Evolutionary conservation across 1,284 basidiomycete genomes (phyloP), one percentile per base, ranked within the genome.

Genomic region (Ceratobasidium sp.): DNA sequence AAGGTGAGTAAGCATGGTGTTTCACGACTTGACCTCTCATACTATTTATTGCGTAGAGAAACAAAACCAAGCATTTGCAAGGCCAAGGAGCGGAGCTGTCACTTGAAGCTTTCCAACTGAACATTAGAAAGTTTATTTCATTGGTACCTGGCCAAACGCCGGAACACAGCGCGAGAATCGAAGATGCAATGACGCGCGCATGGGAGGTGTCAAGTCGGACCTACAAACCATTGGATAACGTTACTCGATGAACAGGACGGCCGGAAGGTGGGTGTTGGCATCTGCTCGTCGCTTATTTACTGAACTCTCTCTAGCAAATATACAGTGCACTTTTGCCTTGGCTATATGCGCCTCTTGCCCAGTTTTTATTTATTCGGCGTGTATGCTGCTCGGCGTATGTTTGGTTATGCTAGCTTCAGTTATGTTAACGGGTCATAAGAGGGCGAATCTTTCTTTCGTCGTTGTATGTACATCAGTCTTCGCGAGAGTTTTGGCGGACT

Each of bases 61-160:
- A 49, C 26, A 9, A 49, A 32, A 63, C 46, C 16, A 21, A n/a
- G 18, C 43, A 21, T 2, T 18, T 63, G 6, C 61, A 63, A 38
- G 61, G 28, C 26, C 23, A 63, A 49, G 61, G 46, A 28, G 46
- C 43, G 4, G 61, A 63, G 61, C 13, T 63, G 14, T 63, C 61
- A 32, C 44, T 49, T 1, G 61, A 63, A n/a, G 61, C 47, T 6
- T 63, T 63, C 26, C 61, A 63, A 43, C 61, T 32, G 16, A 49
- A 63, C 28, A 63, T 63, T 43, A 30, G 61, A 49, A 63, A 49
- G 16, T 63, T 63, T 28, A 63, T 63, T 63, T 43, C 46, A 38
- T 32, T n/a, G 13, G 61, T 63, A n/a, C 61, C 61, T 8, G 44
- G 61, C 3, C 61, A 63, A 35, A 63, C 61, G 11, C 28, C 44